A percentile compares a stretch with the other conserved stretches of the same genome.
Evolutionary conservation across 2,329 filamentous ascomycete species (phyloP).

Genomic region (Cucurbitaria berberidis): DNA sequence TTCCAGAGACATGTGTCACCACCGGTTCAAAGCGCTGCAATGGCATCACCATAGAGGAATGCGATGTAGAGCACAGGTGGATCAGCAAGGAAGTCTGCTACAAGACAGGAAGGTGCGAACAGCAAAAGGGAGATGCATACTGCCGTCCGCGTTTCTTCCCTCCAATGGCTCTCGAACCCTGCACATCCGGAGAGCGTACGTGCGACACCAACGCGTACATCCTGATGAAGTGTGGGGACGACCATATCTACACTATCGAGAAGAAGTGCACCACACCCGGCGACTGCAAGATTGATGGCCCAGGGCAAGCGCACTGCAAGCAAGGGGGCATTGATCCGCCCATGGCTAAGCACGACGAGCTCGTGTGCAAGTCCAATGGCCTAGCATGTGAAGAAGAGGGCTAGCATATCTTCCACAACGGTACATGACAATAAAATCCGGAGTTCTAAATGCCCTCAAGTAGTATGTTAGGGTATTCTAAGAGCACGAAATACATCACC

Average conservation of each 20-base stretch:
- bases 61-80: too few relatives aligned
- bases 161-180: not conserved
- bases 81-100: too few relatives aligned
- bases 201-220: constrained; percentile 5
- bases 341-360: not conserved
- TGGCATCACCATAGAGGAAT: too few relatives aligned
- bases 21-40: too few relatives aligned
- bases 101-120: too few relatives aligned
- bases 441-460: too few relatives aligned
- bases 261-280: constrained; percentile 5
- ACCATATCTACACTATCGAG: not conserved
- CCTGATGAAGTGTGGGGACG: constrained; percentile 1
- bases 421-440: too few relatives aligned
- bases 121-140: too few relatives aligned
- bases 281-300: constrained; percentile 5
- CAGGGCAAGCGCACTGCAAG: constrained; percentile 3
- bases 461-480: too few relatives aligned
- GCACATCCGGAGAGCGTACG: not conserved
- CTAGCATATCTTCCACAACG: not conserved
- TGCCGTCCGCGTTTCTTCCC: not conserved
- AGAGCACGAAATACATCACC: too few relatives aligned
- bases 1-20: too few relatives aligned
- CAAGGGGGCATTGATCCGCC: constrained; percentile 1
- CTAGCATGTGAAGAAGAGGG: not conserved
- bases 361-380: not conserved